Evolutionary conservation across 129 eudicot species (phyloP).

Genomic region (Centella asiatica): DNA sequence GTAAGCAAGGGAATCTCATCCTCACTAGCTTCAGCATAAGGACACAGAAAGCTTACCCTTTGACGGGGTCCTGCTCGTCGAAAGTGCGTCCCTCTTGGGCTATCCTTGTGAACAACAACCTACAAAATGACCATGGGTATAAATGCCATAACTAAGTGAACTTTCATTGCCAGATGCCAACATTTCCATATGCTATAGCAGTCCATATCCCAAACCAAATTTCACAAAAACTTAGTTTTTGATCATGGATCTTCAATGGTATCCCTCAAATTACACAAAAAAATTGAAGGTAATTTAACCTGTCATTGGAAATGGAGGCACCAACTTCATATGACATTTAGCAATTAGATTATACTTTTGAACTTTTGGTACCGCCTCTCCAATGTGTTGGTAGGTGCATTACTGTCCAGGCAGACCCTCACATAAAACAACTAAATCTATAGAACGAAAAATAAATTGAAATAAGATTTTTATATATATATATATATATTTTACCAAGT

Average conservation of each 20-base stretch:
- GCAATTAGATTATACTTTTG: background rate
- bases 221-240: background rate
- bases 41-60: constrained; percentile 27
- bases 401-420: constrained; percentile 10
- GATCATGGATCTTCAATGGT: constrained; percentile 1
- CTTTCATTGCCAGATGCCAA: background rate
- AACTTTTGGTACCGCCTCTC: constrained; percentile 4
- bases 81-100: constrained; percentile 85
- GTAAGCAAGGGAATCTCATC: background rate
- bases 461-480: too few species aligned
- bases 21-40: background rate
- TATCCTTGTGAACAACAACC: constrained; percentile 72
- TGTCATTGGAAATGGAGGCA: constrained; percentile 13
- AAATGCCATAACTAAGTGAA: background rate
- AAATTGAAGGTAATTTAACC: background rate
- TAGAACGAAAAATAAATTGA: background rate
- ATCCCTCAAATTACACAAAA: background rate
- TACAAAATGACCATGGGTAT: constrained; percentile 13
- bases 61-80: constrained; percentile 97
- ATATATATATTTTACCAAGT: too few species aligned
- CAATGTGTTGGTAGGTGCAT: constrained; percentile 1
- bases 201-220: constrained; percentile 7
- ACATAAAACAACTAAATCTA: background rate
- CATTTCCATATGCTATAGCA: background rate
- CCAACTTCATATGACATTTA: background rate